Base-by-base conservation (phyloP, 305 asterid genomes). In the Nicotiana rustica region DNA sequence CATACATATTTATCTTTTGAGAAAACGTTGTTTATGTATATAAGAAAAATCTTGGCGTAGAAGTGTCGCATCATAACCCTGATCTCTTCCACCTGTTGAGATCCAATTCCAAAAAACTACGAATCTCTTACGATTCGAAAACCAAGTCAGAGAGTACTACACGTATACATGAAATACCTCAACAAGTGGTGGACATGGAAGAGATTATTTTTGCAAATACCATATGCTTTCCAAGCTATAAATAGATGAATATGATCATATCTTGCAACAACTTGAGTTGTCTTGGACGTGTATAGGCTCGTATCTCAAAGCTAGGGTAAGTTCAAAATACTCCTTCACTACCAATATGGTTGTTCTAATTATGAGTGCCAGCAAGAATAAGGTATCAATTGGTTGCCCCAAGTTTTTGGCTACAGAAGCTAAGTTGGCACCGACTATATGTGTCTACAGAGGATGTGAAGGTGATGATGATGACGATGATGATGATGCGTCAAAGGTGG, bases 401-500 rank as follows among this genome's bases (percentile, higher is more conserved):
- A 1, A 12, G 13, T 19, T 44, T 44, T 44, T 44, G 36, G 38
- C 64, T 49, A 47, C 1, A 35, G 44, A 73, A 21, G 41, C 44
- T 49, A 73, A 49, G 79, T 25, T 73, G 41, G 79, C 44, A 73
- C 49, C 25, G 8, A 49, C 14, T 21, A 49, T 73, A 25, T 25
- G 44, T 14, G 14, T 47, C 41, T 1, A 1, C 10, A 49, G 15
- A 21, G 21, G 14, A 47, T 49, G 64, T 73, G 79, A 73, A 73
- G 44, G 14, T 13, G 79, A 73, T 6, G 79, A 73, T 3, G 62
- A 71, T 2, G 79, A 73, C 29, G 36, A 70, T 1, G 79, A 31
- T 13, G 69, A 71, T 49, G 79, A 49, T 73, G 79, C 79, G 15
- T 73, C 79, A 73, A 73, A 73, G 52, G 52, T 73, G 15, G 79